Base-by-base conservation (phyloP, 2,329 filamentous ascomycete species). In the Westerdykella ornata region DNA sequence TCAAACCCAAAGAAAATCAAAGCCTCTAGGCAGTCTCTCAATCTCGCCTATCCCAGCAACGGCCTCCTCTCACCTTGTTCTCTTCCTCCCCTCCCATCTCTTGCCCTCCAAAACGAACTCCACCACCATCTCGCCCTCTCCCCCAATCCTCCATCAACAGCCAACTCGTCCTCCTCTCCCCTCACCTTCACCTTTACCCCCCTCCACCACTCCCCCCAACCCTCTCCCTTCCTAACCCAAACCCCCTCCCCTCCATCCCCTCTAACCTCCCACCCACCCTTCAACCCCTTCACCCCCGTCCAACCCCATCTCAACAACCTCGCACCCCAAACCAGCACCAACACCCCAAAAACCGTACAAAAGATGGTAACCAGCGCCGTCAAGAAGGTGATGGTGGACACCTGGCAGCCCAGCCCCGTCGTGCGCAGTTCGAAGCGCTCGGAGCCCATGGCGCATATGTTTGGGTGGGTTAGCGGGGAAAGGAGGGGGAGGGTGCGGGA, bases 381-480 rank as follows among this genome's bases (percentile, higher is more conserved):
- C 26, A 73, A 52, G 18, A 72, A 62, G 0, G 69, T 72, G 6
- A 68, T 68, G 5, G 70, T 72, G 0, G 69, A 72, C 37, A 70
- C 70, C 38, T 67, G 63, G 45, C 70, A 73, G 15, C 70, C 70
- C 1, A 72, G 51, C 5, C 68, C 59, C 14, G 56, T 53, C 8
- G 70, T 72, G 2, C 70, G 63, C 5, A 73, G 57, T 45, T 73
- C 70, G 43, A 67, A 73, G 37, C 69, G 62, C 52, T 72, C 70
- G 2, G 63, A 53, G 1, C 52, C 52, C 6, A 65, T 47, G 7
- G 63, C 68, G 40, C 66, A 64, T 31, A 63, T 60, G 15, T 60
- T 44, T 6, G 52, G 32, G 19, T 60, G 51, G 12, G 45, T 44
- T 11, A 71, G 47, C 1, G 70, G 69, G 1, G 66, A 57, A 15